These are phyloP conservation scores for Tetradesmus lagerheimii DNA, from an alignment of 139 green algal species.

Conservation along the genomic window DNA sequence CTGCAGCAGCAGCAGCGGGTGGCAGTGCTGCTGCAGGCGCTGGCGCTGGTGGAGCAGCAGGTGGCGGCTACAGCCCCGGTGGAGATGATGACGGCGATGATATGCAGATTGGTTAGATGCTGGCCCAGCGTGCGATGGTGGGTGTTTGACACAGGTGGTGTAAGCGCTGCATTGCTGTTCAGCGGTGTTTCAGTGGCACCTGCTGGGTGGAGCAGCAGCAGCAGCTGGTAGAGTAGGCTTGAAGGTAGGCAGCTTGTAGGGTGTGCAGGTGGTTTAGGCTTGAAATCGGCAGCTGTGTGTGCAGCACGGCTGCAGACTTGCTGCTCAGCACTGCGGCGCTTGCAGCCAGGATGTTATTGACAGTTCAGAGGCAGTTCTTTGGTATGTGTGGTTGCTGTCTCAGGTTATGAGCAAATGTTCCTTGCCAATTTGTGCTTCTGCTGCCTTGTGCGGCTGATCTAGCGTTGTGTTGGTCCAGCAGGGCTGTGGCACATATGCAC, in stretches of 20 bases:
- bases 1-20: background rate
- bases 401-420: no score
- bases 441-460: no score
- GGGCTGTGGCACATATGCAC: no score
- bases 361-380: no score
- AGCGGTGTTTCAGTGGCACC: background rate
- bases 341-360: background rate
- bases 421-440: no score
- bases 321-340: background rate
- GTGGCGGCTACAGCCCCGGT: conserved; percentile 31
- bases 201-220: background rate
- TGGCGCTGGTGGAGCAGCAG: background rate
- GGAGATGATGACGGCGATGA: conserved; percentile 22
- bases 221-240: background rate
- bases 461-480: no score
- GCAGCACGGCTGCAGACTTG: background rate
- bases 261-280: background rate
- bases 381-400: no score
- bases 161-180: background rate
- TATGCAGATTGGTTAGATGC: conserved; percentile 11
- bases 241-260: background rate
- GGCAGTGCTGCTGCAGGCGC: background rate
- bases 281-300: background rate
- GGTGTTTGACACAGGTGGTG: background rate
- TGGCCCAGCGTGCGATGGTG: background rate